A percentile compares a stretch with the other conserved stretches of the same genome.
Evolutionary conservation across 306 rosid species (phyloP).

Genomic region (Sicyos edulis): DNA sequence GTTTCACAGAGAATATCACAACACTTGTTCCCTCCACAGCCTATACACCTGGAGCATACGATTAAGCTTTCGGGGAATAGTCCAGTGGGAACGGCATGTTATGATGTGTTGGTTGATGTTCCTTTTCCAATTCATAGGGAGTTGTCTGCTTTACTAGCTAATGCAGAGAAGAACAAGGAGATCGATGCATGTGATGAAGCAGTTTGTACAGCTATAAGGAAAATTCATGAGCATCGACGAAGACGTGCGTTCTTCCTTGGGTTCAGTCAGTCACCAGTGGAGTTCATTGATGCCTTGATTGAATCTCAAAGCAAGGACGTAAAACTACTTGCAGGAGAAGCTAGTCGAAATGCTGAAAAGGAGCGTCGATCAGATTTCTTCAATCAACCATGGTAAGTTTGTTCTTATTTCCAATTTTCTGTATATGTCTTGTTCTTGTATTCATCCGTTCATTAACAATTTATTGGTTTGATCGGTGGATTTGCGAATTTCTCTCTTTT

Average conservation of each 20-base stretch:
- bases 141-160: conserved; percentile 70
- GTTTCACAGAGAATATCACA: conserved; percentile 86
- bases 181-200: conserved; percentile 87
- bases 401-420: neutral
- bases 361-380: conserved; percentile 88
- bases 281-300: conserved; percentile 77
- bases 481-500: neutral
- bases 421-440: conserved; percentile 7
- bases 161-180: conserved; percentile 95
- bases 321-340: conserved; percentile 82
- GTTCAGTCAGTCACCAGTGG: conserved; percentile 96
- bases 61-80: conserved; percentile 82
- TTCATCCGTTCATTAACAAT: neutral
- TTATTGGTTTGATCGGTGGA: neutral
- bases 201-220: conserved; percentile 71
- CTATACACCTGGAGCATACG: conserved; percentile 84
- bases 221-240: conserved; percentile 90
- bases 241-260: conserved; percentile 96
- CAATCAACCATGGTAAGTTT: conserved; percentile 84
- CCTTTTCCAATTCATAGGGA: conserved; percentile 97
- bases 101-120: conserved; percentile 86
- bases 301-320: conserved; percentile 96
- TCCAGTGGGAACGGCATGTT: conserved; percentile 90
- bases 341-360: conserved; percentile 79
- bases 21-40: conserved; percentile 87